These are phyloP conservation scores for Hanseniaspora jakobsenii DNA, from an alignment of 805 yeast species.

Conservation along the genomic window DNA sequence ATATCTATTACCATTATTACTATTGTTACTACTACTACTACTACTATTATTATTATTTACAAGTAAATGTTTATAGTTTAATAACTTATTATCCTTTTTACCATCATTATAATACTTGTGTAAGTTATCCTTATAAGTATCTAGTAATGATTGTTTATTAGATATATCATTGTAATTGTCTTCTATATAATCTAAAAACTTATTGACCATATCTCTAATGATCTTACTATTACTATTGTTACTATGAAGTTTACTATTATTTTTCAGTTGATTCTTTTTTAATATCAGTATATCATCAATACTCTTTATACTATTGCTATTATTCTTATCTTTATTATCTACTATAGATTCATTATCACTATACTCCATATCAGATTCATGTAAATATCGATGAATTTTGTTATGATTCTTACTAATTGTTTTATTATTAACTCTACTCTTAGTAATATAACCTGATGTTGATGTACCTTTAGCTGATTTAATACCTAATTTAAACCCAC, in stretches of 20 bases:
- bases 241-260: background rate
- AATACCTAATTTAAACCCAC: slow-evolving; percentile 6
- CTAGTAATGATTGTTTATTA: background rate
- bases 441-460: slow-evolving; percentile 14
- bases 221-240: background rate
- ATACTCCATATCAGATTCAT: slow-evolving; percentile 15
- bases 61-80: too few relatives aligned
- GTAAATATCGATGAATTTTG: slow-evolving; percentile 6
- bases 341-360: too few relatives aligned
- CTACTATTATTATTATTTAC: too few relatives aligned
- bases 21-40: background rate
- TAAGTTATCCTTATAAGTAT: slow-evolving; percentile 1
- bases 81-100: too few relatives aligned
- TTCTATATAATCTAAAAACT: slow-evolving; percentile 8
- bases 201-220: background rate
- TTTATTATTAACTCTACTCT: background rate
- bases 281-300: background rate
- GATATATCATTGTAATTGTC: slow-evolving; percentile 8
- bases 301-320: background rate
- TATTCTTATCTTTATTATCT: too few relatives aligned
- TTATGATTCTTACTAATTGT: background rate
- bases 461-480: slow-evolving; percentile 15
- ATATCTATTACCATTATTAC: background rate
- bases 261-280: background rate
- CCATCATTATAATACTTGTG: background rate